These are phyloP conservation scores for Eucalyptus pauciflora DNA, from an alignment of 345 rosid genomes.

Conservation along the genomic window DNA sequence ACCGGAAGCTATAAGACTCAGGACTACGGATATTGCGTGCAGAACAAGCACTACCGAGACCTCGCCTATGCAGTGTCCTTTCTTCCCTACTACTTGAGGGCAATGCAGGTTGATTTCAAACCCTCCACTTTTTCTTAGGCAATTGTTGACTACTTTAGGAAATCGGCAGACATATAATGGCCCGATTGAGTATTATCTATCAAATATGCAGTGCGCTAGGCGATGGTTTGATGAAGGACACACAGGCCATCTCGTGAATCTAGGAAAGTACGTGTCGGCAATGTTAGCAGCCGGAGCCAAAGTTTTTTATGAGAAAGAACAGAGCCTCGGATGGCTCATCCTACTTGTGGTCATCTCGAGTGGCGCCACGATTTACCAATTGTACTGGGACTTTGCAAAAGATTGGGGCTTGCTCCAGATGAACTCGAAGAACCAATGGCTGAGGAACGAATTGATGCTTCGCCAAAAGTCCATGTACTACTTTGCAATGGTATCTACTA, in stretches of 20 bases:
- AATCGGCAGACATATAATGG: not conserved
- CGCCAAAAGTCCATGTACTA: slow-evolving; percentile 80
- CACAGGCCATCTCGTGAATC: slow-evolving; percentile 63
- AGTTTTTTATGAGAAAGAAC: slow-evolving; percentile 80
- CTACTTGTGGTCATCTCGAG: slow-evolving; percentile 71
- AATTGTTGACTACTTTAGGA: not conserved
- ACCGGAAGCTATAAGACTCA: slow-evolving; percentile 87
- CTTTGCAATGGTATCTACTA: slow-evolving; percentile 70
- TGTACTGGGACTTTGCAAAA: slow-evolving; percentile 97
- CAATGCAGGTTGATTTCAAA: slow-evolving; percentile 68
- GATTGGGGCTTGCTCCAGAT: slow-evolving; percentile 97
- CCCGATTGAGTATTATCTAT: not conserved
- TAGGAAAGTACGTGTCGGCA: slow-evolving; percentile 93
- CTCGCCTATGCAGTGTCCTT: slow-evolving; percentile 91
- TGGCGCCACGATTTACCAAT: slow-evolving; percentile 76
- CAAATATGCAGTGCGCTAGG: slow-evolving; percentile 64
- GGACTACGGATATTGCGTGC: slow-evolving; percentile 81
- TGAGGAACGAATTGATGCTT: slow-evolving; percentile 88
- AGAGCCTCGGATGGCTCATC: slow-evolving; percentile 48
- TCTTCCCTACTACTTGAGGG: slow-evolving; percentile 98
- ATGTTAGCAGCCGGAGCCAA: slow-evolving; percentile 96
- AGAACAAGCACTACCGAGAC: slow-evolving; percentile 60
- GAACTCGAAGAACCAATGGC: slow-evolving; percentile 95
- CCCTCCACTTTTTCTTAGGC: not conserved
- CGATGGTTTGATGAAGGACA: slow-evolving; percentile 93